Evolutionary conservation across 768 basidiomycete genomes (phyloP), one percentile per base, ranked within the genome.

Genomic region (Kwoniella dejecticola): DNA sequence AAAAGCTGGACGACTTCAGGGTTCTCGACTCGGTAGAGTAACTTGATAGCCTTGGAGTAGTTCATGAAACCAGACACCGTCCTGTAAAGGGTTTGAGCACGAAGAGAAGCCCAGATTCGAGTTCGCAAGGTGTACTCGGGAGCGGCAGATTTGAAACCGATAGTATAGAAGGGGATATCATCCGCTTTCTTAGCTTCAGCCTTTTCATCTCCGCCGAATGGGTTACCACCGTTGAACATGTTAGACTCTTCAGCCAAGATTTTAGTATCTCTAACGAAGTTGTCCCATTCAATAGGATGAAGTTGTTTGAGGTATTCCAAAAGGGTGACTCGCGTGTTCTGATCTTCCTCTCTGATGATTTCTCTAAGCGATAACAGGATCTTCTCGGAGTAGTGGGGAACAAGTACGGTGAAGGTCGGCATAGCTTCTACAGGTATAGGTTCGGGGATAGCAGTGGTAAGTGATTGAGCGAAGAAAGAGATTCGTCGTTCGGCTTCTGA

Each of bases 41-140:
- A 82, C 79, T 99, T 99, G 86, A 99, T 98, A 12, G 96, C 96
- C 82, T 99, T 99, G 68, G 90, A 87, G 79, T 99, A 98, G 82
- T 99, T 99, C 96, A 98, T 98, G 91, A 99, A 97, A 52, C 96
- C 96, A 33, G 96, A 97, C 17, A 99, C 95, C 13, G 96, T 99
- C 67, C 96, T 87, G 78, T 99, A 98, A 19, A 99, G 85, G 1
- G 96, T 99, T 82, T 99, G 96, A 17, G 96, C 96, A 55, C 96
- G 91, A 8, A 99, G 85, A 4, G 95, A 97, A 8, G 96, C 94
- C 96, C 96, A 99, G 73, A 99, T 99, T 77, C 96, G 88, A 7
- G 96, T 99, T 62, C 96, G 92, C 13, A 99, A 85, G 1, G 96
- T 99, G 78, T 94, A 99, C 79, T 99, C 96, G 2, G 95, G 96